Evolutionary conservation across 345 rosid species (phyloP).

Genomic region (Sonneratia caseolaris): DNA sequence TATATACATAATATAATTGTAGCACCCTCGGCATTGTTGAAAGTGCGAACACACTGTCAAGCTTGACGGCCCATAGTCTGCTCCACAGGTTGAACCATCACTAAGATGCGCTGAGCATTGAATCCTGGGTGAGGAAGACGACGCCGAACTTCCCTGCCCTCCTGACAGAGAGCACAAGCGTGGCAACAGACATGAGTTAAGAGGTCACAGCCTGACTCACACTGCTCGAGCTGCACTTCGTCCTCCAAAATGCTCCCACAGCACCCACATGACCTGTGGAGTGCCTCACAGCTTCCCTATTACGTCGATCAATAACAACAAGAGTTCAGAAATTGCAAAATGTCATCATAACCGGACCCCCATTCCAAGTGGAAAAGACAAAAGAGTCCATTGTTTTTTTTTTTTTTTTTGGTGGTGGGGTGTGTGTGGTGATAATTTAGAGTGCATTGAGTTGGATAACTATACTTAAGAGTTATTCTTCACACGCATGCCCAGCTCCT

Average conservation of each 20-base stretch:
- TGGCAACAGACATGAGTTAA: constrained; percentile 78
- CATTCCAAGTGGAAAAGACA: neutral
- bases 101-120: constrained; percentile 58
- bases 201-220: constrained; percentile 68
- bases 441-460: no score
- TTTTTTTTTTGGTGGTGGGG: no score
- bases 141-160: constrained; percentile 88
- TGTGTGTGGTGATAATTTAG: no score
- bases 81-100: constrained; percentile 63
- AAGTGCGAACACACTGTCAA: constrained; percentile 9
- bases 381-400: neutral
- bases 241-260: constrained; percentile 68
- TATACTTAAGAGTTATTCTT: neutral
- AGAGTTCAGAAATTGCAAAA: neutral
- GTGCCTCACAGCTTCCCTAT: constrained; percentile 78
- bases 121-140: constrained; percentile 80
- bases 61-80: constrained; percentile 70
- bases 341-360: neutral
- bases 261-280: constrained; percentile 77
- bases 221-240: constrained; percentile 64
- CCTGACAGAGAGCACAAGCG: constrained; percentile 86
- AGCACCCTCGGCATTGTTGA: neutral
- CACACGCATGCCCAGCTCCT: neutral
- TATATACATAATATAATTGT: neutral
- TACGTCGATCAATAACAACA: neutral